These are phyloP conservation scores for Lactarius trivialis DNA, from an alignment of 768 basidiomycete species.

Conservation along the genomic window DNA sequence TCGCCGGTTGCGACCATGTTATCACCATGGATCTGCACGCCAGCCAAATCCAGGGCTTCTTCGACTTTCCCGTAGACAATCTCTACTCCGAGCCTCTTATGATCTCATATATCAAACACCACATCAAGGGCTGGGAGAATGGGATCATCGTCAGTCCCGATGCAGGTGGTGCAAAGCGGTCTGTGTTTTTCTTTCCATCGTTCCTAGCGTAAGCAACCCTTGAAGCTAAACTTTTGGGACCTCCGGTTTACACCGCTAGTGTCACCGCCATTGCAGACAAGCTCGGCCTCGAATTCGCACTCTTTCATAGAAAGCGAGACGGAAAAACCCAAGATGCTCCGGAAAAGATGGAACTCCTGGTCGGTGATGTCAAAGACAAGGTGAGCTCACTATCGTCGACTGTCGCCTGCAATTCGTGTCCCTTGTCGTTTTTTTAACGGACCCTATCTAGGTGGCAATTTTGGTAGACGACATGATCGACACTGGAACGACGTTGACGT, in stretches of 20 bases:
- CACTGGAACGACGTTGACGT: slow-evolving; percentile 79
- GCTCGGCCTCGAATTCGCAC: slow-evolving; percentile 88
- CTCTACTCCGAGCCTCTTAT: slow-evolving; percentile 94
- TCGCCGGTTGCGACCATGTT: slow-evolving; percentile 96
- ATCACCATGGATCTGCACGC: slow-evolving; percentile 99
- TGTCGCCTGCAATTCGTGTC: neutral
- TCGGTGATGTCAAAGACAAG: slow-evolving; percentile 91
- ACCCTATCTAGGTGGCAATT: slow-evolving; percentile 62
- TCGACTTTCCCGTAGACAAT: slow-evolving; percentile 98
- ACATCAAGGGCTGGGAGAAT: slow-evolving; percentile 80
- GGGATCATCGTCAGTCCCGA: slow-evolving; percentile 94
- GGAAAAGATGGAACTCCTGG: slow-evolving; percentile 86
- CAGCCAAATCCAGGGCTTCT: slow-evolving; percentile 97
- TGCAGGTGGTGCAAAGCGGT: slow-evolving; percentile 98
- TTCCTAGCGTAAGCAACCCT: slow-evolving; percentile 1
- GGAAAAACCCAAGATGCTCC: slow-evolving; percentile 57
- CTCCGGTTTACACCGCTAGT: slow-evolving; percentile 36
- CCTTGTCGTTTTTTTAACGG: slow-evolving; percentile 16
- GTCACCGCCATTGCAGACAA: slow-evolving; percentile 95
- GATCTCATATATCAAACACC: slow-evolving; percentile 85
- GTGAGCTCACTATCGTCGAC: slow-evolving; percentile 31
- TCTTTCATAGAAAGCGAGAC: slow-evolving; percentile 88
- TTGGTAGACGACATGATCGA: slow-evolving; percentile 99
- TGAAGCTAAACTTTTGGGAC: neutral
- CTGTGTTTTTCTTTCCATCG: slow-evolving; percentile 27